Evolutionary conservation across 2,329 filamentous ascomycete genomes (phyloP).

Genomic region (Emericellopsis atlantica): DNA sequence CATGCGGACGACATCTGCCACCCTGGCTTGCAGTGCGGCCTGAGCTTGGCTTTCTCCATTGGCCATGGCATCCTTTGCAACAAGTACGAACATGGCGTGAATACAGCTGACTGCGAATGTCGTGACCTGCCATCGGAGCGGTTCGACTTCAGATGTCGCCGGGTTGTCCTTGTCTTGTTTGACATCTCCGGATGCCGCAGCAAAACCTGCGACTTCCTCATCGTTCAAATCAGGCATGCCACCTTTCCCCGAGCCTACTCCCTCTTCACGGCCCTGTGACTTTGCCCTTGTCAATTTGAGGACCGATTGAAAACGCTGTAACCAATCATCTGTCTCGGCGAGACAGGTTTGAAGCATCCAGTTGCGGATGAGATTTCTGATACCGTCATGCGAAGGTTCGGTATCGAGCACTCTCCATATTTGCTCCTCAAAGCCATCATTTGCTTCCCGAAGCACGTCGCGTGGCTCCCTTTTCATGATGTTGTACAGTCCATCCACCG

Average conservation of each 20-base stretch:
- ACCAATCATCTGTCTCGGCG: constrained; percentile 69
- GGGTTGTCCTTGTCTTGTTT: constrained; percentile 42
- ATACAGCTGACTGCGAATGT: constrained; percentile 89
- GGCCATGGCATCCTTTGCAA: constrained; percentile 65
- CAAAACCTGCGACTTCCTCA: constrained; percentile 94
- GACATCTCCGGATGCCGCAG: constrained; percentile 52
- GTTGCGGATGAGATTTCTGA: constrained; percentile 80
- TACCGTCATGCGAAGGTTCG: constrained; percentile 60
- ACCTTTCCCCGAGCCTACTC: constrained; percentile 28
- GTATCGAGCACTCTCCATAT: constrained; percentile 83
- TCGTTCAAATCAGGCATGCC: constrained; percentile 73
- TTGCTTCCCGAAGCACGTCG: constrained; percentile 66
- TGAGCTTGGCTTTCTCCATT: constrained; percentile 72
- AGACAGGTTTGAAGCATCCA: constrained; percentile 90
- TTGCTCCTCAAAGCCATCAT: constrained; percentile 73
- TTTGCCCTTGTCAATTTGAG: constrained; percentile 76
- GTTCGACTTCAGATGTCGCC: constrained; percentile 58
- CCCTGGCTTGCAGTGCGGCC: constrained; percentile 62
- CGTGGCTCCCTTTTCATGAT: constrained; percentile 87
- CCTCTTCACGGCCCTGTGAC: constrained; percentile 36
- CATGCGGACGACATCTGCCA: constrained; percentile 91
- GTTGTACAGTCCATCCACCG: constrained; percentile 81
- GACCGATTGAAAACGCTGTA: constrained; percentile 76
- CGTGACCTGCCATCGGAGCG: constrained; percentile 88
- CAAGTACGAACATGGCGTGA: constrained; percentile 66